phyloP scores from a whole-genome alignment of 1,139 yeast genomes.

The Blastobotrys persicus region DNA sequence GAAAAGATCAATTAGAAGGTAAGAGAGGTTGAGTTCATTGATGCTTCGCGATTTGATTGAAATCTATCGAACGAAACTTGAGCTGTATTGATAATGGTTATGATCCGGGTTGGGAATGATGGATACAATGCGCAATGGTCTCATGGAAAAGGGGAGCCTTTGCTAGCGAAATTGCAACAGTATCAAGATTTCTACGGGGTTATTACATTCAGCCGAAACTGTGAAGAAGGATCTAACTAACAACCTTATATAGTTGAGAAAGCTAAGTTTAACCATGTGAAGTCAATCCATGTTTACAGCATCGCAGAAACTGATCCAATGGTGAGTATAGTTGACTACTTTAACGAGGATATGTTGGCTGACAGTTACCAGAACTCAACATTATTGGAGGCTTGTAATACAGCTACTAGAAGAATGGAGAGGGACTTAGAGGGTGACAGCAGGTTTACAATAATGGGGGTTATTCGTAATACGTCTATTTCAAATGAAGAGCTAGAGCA shows the following conservation, averaged over 20 bases:
- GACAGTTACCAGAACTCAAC: conserved; percentile 5
- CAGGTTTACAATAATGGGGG: conserved; percentile 16
- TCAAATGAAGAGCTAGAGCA: conserved; percentile 8
- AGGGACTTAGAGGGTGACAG: conserved; percentile 9
- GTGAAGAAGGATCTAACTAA: too few species aligned
- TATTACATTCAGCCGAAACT: too few species aligned
- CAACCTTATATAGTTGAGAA: conserved; percentile 20
- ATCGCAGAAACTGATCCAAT: conserved; percentile 19
- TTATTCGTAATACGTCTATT: conserved; percentile 15
- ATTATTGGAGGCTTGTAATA: conserved; percentile 9
- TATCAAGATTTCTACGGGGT: too few species aligned
- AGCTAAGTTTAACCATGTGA: conserved; percentile 17
- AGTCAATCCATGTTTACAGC: conserved; percentile 26
- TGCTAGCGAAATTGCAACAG: too few species aligned
- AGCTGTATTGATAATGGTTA: too few species aligned
- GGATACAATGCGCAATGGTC: too few species aligned
- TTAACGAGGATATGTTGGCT: conserved; percentile 5
- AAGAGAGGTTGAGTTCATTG: too few species aligned
- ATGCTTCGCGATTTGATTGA: background rate
- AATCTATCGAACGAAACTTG: conserved; percentile 1
- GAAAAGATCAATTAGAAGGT: background rate
- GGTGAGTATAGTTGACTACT: conserved; percentile 11
- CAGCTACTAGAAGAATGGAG: conserved; percentile 11
- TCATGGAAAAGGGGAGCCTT: too few species aligned
- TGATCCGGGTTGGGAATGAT: too few species aligned